These are phyloP conservation scores for Pseudogymnoascus sp. DNA, from an alignment of 2,329 filamentous ascomycete species.

Conservation along the genomic window DNA sequence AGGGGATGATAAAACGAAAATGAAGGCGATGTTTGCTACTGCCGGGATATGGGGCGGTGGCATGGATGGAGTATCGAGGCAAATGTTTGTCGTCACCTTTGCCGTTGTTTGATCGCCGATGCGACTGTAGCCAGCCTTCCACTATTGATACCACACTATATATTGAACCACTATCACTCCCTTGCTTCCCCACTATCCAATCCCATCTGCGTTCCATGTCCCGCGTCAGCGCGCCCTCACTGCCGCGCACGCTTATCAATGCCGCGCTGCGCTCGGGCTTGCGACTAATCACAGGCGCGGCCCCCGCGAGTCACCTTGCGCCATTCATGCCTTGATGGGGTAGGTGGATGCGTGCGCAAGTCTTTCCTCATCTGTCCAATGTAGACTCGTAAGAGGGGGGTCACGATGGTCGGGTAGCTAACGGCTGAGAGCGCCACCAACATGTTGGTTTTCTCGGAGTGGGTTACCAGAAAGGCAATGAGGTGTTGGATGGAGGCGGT, in stretches of 20 bases:
- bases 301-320: not conserved
- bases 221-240: not conserved
- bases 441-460: conserved; percentile 4
- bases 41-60: not conserved
- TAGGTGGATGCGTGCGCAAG: not conserved
- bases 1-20: not conserved
- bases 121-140: not conserved
- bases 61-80: not conserved
- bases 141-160: not conserved
- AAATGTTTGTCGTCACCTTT: not conserved
- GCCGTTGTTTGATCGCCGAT: not conserved
- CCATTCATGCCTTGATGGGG: not conserved
- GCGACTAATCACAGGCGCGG: conserved; percentile 1
- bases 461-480: not conserved
- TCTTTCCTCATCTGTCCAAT: not conserved
- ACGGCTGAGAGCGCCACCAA: not conserved
- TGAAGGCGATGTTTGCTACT: not conserved
- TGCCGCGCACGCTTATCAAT: conserved; percentile 3
- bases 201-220: not conserved
- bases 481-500: not conserved
- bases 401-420: not conserved
- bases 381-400: not conserved
- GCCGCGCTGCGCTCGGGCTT: not conserved
- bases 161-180: not conserved
- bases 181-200: not conserved